phyloP scores from a whole-genome alignment of 2,329 filamentous ascomycete genomes.

The Xylaria sp. region DNA sequence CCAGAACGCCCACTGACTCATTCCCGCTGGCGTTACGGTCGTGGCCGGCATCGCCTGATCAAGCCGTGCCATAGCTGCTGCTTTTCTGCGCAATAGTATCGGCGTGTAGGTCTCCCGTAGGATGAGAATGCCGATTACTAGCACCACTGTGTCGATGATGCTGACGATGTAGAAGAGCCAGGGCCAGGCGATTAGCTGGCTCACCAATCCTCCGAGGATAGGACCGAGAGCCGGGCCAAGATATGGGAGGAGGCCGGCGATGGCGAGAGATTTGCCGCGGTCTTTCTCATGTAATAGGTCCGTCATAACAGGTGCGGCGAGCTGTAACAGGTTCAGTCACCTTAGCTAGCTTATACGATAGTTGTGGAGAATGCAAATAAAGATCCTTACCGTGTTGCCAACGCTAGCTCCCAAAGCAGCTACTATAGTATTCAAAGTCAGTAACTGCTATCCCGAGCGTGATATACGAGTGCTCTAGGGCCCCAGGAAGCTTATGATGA shows the following conservation, averaged over 20 bases:
- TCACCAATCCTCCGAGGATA: conserved; percentile 73
- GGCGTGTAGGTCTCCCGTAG: conserved; percentile 73
- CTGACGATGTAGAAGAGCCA: conserved; percentile 77
- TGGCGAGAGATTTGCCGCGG: conserved; percentile 52
- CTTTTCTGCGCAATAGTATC: conserved; percentile 67
- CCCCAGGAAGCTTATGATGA: no score
- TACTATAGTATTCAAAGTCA: conserved; percentile 11
- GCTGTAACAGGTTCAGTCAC: conserved; percentile 36
- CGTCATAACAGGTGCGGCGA: conserved; percentile 51
- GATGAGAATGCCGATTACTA: conserved; percentile 64
- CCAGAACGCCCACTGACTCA: conserved; percentile 35
- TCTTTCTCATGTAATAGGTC: conserved; percentile 53
- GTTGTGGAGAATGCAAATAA: no score
- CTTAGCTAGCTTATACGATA: conserved; percentile 1
- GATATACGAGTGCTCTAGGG: background rate
- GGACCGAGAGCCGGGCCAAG: conserved; percentile 75
- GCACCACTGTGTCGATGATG: conserved; percentile 66
- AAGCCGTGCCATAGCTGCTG: conserved; percentile 53
- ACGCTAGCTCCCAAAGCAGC: conserved; percentile 46
- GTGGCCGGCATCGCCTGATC: no score
- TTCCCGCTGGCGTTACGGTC: conserved; percentile 39
- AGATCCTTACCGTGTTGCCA: conserved; percentile 45
- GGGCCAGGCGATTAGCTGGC: conserved; percentile 71
- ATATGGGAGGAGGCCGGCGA: conserved; percentile 48
- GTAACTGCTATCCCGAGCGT: background rate